Percentiles rank a stretch among this genome's conserved stretches.
Evolutionary conservation across 106 monocot species (phyloP).

Genomic region (Ottelia alismoides): DNA sequence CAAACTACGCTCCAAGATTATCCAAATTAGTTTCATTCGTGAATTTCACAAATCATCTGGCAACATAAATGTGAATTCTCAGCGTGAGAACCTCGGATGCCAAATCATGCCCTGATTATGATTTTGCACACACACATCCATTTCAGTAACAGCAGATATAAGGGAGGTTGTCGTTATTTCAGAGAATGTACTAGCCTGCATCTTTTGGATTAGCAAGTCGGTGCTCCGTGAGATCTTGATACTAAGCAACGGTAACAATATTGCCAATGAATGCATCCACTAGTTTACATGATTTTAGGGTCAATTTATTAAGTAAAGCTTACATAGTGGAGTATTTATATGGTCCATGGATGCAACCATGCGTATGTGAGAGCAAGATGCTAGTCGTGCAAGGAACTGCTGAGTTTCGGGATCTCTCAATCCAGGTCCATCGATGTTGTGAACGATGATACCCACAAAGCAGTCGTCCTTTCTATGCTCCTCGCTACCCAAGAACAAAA

Average conservation of each 20-base stretch:
- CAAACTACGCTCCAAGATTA: too few species aligned
- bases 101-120: too few species aligned
- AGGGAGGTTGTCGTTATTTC: too few species aligned
- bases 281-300: not conserved
- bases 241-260: too few species aligned
- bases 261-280: not conserved
- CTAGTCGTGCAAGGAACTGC: slow-evolving; percentile 68
- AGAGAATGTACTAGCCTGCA: slow-evolving; percentile 51
- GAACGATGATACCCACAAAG: slow-evolving; percentile 65
- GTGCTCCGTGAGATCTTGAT: slow-evolving; percentile 55
- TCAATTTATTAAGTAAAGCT: too few species aligned
- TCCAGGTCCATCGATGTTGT: slow-evolving; percentile 96
- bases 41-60: too few species aligned
- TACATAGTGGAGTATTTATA: slow-evolving; percentile 87
- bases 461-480: slow-evolving; percentile 25
- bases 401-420: slow-evolving; percentile 85
- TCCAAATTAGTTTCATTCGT: too few species aligned
- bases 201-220: slow-evolving; percentile 72
- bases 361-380: slow-evolving; percentile 49
- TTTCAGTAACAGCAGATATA: too few species aligned
- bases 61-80: too few species aligned
- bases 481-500: slow-evolving; percentile 38
- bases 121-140: too few species aligned
- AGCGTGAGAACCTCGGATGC: too few species aligned
- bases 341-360: slow-evolving; percentile 89